Conservation (phyloP, 305 asterid genomes). For the Fraxinus sp. region DNA sequence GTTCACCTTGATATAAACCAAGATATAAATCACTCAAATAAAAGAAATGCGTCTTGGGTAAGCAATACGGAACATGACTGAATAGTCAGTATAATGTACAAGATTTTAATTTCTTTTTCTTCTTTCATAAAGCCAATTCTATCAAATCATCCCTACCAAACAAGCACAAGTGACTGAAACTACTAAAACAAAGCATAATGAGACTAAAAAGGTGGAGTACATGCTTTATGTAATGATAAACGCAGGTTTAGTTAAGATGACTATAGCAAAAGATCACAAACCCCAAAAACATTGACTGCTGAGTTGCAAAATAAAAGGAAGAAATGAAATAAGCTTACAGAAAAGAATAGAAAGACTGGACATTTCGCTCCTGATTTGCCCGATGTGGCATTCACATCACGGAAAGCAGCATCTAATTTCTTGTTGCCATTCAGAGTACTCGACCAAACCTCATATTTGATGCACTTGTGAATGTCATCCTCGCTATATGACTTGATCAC, state of each 20-base stretch:
- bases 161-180: neutral
- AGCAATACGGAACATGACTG: neutral
- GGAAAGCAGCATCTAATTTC: slow-evolving; percentile 57
- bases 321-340: slow-evolving; percentile 36
- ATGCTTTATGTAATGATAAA: neutral
- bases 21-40: neutral
- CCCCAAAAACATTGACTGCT: neutral
- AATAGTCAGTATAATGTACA: neutral
- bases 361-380: slow-evolving; percentile 41
- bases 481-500: slow-evolving; percentile 71
- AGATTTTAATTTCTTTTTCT: neutral
- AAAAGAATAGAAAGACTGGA: slow-evolving; percentile 66
- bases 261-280: neutral
- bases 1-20: slow-evolving; percentile 46
- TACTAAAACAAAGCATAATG: neutral
- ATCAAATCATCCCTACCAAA: neutral
- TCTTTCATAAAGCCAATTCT: neutral
- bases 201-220: neutral
- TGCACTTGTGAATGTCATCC: slow-evolving; percentile 63
- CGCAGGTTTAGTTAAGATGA: neutral
- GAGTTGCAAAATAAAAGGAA: neutral
- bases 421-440: slow-evolving; percentile 66
- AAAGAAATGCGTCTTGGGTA: neutral
- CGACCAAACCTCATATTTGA: slow-evolving; percentile 72
- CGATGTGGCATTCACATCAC: slow-evolving; percentile 46